Evolutionary conservation across 331 rosid species (phyloP).

Genomic region (Quercus tomentella): DNA sequence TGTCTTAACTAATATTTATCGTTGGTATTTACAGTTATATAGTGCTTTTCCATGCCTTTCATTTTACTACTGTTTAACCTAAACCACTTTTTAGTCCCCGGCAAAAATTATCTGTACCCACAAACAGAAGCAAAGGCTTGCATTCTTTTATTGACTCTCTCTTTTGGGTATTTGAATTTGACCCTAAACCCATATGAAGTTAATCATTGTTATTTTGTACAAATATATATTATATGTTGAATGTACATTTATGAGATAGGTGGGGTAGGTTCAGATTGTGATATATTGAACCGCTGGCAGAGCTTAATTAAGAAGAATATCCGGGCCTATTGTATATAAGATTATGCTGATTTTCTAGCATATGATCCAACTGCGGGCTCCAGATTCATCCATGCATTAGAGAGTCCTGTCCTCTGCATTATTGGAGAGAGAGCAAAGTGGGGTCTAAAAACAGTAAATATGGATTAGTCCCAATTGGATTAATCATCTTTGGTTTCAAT

Average conservation of each 20-base stretch:
- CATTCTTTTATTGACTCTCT: not conserved
- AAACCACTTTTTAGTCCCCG: slow-evolving; percentile 18
- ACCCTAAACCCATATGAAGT: not conserved
- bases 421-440: slow-evolving; percentile 46
- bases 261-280: slow-evolving; percentile 35
- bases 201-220: slow-evolving; percentile 5
- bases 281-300: slow-evolving; percentile 43
- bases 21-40: slow-evolving; percentile 29
- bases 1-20: slow-evolving; percentile 18
- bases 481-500: slow-evolving; percentile 12
- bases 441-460: slow-evolving; percentile 3
- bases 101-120: slow-evolving; percentile 29
- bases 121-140: slow-evolving; percentile 14
- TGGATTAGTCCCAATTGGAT: slow-evolving; percentile 12
- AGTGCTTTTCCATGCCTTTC: slow-evolving; percentile 5
- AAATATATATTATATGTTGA: not conserved
- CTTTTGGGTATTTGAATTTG: not conserved
- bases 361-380: slow-evolving; percentile 43
- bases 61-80: slow-evolving; percentile 21
- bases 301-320: slow-evolving; percentile 38
- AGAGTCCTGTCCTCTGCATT: slow-evolving; percentile 45
- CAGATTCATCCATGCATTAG: slow-evolving; percentile 28
- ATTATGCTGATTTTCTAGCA: slow-evolving; percentile 50
- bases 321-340: slow-evolving; percentile 29
- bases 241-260: not conserved